phyloP scores from a whole-genome alignment of 106 monocot species.

The Dendrobium officinale region DNA sequence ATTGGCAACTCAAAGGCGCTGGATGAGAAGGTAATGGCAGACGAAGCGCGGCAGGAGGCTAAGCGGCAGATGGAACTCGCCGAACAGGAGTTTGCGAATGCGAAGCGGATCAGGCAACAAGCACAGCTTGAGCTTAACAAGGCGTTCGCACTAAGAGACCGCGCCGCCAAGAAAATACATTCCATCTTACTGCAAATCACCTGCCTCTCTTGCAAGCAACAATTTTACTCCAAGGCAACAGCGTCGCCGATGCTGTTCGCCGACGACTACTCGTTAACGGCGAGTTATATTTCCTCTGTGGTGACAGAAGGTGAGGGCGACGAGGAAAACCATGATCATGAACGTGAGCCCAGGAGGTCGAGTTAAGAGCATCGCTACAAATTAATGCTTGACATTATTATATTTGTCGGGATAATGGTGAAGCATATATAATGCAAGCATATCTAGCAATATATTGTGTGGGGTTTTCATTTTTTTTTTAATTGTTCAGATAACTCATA shows the following conservation, averaged over 20 bases:
- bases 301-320: constrained; percentile 13
- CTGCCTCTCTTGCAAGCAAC: constrained; percentile 18
- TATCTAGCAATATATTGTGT: neutral
- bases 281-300: constrained; percentile 12
- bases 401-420: neutral
- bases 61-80: constrained; percentile 9
- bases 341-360: neutral
- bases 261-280: neutral
- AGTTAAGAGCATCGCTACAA: neutral
- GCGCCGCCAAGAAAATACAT: constrained; percentile 6
- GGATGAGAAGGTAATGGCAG: neutral
- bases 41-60: constrained; percentile 7
- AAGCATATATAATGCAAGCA: neutral
- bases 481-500: neutral
- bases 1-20: constrained; percentile 3
- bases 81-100: constrained; percentile 9
- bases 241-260: neutral
- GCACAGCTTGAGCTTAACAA: constrained; percentile 18
- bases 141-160: constrained; percentile 7
- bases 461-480: neutral
- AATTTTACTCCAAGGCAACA: neutral
- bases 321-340: neutral
- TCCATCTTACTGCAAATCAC: constrained; percentile 17
- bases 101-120: constrained; percentile 15
- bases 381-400: neutral